Conservation (phyloP, 768 basidiomycete genomes). For the Tulasnella sp. region DNA sequence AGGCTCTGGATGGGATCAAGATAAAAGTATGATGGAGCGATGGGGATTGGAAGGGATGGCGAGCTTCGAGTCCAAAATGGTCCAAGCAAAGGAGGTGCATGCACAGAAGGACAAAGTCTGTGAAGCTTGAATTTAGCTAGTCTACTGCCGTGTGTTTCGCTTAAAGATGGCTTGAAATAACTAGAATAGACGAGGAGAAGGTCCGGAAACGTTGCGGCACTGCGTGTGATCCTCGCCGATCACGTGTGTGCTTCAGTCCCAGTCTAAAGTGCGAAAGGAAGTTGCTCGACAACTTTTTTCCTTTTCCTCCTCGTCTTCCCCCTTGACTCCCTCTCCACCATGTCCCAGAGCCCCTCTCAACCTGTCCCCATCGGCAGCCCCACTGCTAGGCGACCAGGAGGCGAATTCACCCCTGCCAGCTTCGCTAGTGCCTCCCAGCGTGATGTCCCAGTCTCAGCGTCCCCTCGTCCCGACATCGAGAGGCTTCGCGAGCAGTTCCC, state of each 20-base stretch:
- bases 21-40: conserved; percentile 87
- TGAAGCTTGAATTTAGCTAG: neutral
- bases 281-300: neutral
- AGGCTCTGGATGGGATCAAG: conserved; percentile 97
- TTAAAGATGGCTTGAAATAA: neutral
- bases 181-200: neutral
- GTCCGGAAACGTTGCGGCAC: neutral
- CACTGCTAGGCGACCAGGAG: conserved; percentile 4
- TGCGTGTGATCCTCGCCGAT: conserved; percentile 1
- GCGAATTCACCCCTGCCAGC: conserved; percentile 1
- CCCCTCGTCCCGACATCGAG: conserved; percentile 23
- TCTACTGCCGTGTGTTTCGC: neutral
- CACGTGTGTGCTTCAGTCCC: conserved; percentile 1
- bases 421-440: conserved; percentile 12
- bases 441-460: conserved; percentile 13
- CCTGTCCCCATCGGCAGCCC: conserved; percentile 30
- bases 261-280: conserved; percentile 12
- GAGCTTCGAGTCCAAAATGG: conserved; percentile 69
- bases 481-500: conserved; percentile 16
- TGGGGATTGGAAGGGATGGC: conserved; percentile 92
- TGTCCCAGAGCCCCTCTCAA: conserved; percentile 27
- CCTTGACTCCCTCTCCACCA: neutral
- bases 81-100: conserved; percentile 23
- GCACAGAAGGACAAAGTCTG: neutral
- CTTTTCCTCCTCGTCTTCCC: neutral